A percentile compares a stretch with the other conserved stretches of the same genome.
These are phyloP conservation scores for Tuber magnatum DNA, from an alignment of 495 filamentous ascomycete species.

Conservation along the genomic window DNA sequence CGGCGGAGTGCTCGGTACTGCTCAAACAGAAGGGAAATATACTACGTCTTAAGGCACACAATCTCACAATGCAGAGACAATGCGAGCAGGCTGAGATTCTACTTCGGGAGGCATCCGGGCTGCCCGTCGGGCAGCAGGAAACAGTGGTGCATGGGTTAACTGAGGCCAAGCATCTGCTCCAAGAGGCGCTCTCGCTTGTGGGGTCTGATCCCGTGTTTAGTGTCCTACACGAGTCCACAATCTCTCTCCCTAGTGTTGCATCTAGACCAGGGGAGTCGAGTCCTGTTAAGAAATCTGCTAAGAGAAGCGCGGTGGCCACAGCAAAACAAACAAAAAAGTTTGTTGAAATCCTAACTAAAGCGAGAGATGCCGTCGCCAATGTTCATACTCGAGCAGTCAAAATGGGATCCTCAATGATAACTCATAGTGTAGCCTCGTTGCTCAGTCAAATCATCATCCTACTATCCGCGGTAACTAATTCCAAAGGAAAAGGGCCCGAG, in stretches of 20 bases:
- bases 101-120: slow-evolving; percentile 47
- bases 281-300: slow-evolving; percentile 35
- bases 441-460: slow-evolving; percentile 58
- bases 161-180: slow-evolving; percentile 54
- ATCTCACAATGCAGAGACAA: slow-evolving; percentile 51
- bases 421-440: slow-evolving; percentile 52
- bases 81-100: slow-evolving; percentile 50
- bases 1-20: slow-evolving; percentile 53
- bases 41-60: slow-evolving; percentile 57
- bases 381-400: slow-evolving; percentile 51
- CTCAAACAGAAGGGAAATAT: slow-evolving; percentile 55
- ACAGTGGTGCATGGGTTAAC: slow-evolving; percentile 49
- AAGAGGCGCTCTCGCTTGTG: slow-evolving; percentile 60
- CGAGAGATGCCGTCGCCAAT: slow-evolving; percentile 54
- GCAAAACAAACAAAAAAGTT: slow-evolving; percentile 45
- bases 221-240: slow-evolving; percentile 75
- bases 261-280: slow-evolving; percentile 14
- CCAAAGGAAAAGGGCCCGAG: slow-evolving; percentile 44
- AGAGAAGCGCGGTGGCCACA: slow-evolving; percentile 18
- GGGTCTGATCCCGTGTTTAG: slow-evolving; percentile 76
- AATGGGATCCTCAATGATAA: slow-evolving; percentile 47
- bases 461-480: slow-evolving; percentile 53
- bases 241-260: slow-evolving; percentile 39
- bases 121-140: slow-evolving; percentile 45
- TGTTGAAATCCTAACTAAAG: slow-evolving; percentile 54